Evolutionary conservation across 2,329 filamentous ascomycete species (phyloP).

Genomic region (Stagonosporopsis tanaceti): DNA sequence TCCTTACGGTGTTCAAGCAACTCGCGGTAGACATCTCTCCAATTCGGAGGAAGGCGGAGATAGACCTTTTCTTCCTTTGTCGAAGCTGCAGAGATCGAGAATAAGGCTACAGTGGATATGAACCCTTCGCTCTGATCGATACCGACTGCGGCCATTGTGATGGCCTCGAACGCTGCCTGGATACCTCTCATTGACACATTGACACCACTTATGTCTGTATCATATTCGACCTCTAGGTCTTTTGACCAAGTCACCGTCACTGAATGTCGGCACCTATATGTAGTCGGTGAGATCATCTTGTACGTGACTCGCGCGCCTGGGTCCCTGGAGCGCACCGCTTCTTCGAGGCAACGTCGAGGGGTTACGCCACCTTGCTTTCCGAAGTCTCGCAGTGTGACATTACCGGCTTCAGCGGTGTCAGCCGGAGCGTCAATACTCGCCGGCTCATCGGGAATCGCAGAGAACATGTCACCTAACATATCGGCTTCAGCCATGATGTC

Average conservation of each 20-base stretch:
- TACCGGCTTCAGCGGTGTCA: slow-evolving; percentile 52
- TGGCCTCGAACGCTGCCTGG: slow-evolving; percentile 74
- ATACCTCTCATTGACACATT: slow-evolving; percentile 55
- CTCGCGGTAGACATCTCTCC: slow-evolving; percentile 87
- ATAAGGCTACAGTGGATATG: slow-evolving; percentile 81
- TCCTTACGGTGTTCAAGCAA: slow-evolving; percentile 75
- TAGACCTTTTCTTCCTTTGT: slow-evolving; percentile 86
- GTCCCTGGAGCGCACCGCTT: slow-evolving; percentile 86
- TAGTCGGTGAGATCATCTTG: slow-evolving; percentile 73
- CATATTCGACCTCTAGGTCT: slow-evolving; percentile 64
- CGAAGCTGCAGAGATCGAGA: slow-evolving; percentile 79
- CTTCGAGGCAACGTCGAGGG: slow-evolving; percentile 80
- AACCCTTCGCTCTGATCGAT: slow-evolving; percentile 85
- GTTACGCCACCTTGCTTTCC: slow-evolving; percentile 80
- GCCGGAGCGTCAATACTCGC: slow-evolving; percentile 48
- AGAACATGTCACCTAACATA: slow-evolving; percentile 66
- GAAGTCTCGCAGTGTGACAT: slow-evolving; percentile 78
- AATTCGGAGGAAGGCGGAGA: slow-evolving; percentile 77
- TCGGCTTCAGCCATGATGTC: slow-evolving; percentile 58
- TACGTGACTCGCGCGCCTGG: slow-evolving; percentile 72
- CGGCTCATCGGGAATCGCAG: slow-evolving; percentile 51
- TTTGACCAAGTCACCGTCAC: slow-evolving; percentile 83
- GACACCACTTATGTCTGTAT: slow-evolving; percentile 53
- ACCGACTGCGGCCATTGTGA: slow-evolving; percentile 75
- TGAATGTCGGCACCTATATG: slow-evolving; percentile 78